Evolutionary conservation across 805 yeast species (phyloP).

Genomic region (Kazachstania martiniae): DNA sequence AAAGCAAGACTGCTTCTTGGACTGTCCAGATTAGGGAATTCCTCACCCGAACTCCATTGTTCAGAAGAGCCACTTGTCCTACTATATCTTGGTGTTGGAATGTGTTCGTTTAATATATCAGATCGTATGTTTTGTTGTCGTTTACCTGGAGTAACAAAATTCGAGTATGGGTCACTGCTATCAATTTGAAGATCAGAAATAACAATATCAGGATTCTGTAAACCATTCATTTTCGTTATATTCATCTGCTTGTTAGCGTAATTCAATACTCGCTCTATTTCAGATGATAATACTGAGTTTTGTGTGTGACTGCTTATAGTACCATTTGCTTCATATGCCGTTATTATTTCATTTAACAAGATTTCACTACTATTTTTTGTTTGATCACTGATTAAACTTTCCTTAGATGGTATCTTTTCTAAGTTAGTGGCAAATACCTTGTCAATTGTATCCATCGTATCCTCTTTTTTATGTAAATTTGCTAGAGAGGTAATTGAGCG

Average conservation of each 20-base stretch:
- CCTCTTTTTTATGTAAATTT: too few relatives aligned
- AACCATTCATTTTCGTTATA: slow-evolving; percentile 1
- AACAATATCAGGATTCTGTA: not conserved
- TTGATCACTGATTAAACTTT: not conserved
- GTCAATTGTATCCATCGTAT: too few relatives aligned
- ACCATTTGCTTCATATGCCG: slow-evolving; percentile 10
- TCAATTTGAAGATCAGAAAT: not conserved
- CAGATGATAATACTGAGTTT: slow-evolving; percentile 6
- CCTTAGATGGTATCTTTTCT: not conserved
- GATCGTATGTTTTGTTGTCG: too few relatives aligned
- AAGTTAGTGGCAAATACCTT: not conserved
- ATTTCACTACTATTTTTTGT: slow-evolving; percentile 13
- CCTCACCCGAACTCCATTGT: too few relatives aligned
- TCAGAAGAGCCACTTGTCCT: too few relatives aligned
- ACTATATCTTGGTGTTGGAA: too few relatives aligned
- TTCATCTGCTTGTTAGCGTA: slow-evolving; percentile 8
- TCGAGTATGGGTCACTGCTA: too few relatives aligned
- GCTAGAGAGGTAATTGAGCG: too few relatives aligned
- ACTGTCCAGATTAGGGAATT: too few relatives aligned
- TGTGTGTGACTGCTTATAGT: not conserved
- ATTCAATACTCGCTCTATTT: slow-evolving; percentile 13
- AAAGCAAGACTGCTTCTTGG: too few relatives aligned
- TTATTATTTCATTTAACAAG: slow-evolving; percentile 21
- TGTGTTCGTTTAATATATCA: too few relatives aligned
- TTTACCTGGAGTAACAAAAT: too few relatives aligned